Evolutionary conservation across 1,139 yeast genomes (phyloP), one percentile per base, ranked within the genome.

Genomic region (Candida sojae): DNA sequence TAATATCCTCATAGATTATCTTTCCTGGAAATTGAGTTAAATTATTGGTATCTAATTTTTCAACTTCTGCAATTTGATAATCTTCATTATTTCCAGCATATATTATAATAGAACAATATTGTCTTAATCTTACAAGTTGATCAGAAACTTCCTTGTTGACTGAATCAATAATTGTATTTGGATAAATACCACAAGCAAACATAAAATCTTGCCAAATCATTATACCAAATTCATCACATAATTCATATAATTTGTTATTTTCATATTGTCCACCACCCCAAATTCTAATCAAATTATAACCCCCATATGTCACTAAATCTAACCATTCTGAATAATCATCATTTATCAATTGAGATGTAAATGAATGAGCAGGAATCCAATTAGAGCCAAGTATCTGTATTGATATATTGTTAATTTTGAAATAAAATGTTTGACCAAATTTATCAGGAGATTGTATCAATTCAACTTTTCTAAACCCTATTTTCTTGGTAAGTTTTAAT

Each of bases 231-330:
- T 67, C 50, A 50, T 77, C 82, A 58, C 82, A 77, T 51, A 66
- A 69, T 33, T 65, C 59, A 53, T 77, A 77, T 53, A 77, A 73
- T 23, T 52, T 48, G 39, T 74, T 77, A 25, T 57, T 58, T 51
- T 77, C 82, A 53, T 71, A 77, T 48, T 61, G 62, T 1, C 82
- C 82, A 28, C 82, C 82, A 12, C 76, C 82, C 82, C 82, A 77
- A 1, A 76, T 68, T 44, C 82, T 58, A 41, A 77, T 57, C 75
- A 75, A 70, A 49, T 72, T 74, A 51, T 73, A 79, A 52, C 75
- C 63, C 2, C 78, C 77, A 21, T 66, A 60, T 4, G 59, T 60
- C 32, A 67, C 61, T 33, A 71, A 53, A 30, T 61, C 52, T 21
- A 77, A 52, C 73, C 74, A 71, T 5, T 61, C 53, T 7, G 52